Evolutionary conservation across 768 basidiomycete species (phyloP).

Genomic region (Auriscalpium microsporum): DNA sequence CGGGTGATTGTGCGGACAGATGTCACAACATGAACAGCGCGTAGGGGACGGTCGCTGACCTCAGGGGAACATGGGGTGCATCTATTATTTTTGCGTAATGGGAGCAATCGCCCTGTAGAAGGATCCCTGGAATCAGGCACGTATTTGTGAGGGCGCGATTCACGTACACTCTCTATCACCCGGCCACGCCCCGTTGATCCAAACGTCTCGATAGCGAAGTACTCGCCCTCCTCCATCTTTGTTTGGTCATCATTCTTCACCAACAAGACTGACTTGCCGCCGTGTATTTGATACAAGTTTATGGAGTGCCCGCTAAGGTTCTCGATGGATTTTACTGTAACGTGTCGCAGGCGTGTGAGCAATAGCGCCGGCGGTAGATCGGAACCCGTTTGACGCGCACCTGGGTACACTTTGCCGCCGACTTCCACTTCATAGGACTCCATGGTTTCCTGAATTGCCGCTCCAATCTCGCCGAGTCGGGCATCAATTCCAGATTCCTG

Average conservation of each 20-base stretch:
- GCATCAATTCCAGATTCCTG: constrained; percentile 97
- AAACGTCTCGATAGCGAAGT: constrained; percentile 98
- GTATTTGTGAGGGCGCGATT: constrained; percentile 8
- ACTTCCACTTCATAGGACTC: constrained; percentile 96
- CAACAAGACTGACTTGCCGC: constrained; percentile 83
- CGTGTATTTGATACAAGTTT: constrained; percentile 85
- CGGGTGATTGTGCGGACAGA: constrained; percentile 5
- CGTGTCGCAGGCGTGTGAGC: constrained; percentile 10
- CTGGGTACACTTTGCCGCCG: constrained; percentile 73
- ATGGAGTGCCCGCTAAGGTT: constrained; percentile 96
- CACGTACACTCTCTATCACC: constrained; percentile 67
- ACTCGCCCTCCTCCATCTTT: constrained; percentile 99
- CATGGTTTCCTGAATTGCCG: constrained; percentile 95
- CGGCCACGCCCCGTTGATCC: constrained; percentile 91
- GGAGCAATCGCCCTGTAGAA: constrained; percentile 75
- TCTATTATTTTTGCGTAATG: constrained; percentile 78
- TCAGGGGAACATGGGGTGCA: constrained; percentile 63
- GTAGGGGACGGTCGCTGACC: constrained; percentile 33
- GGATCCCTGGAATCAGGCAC: background rate
- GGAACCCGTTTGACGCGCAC: constrained; percentile 29
- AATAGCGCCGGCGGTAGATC: background rate
- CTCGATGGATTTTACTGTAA: constrained; percentile 80
- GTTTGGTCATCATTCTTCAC: constrained; percentile 85
- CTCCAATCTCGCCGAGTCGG: constrained; percentile 86
- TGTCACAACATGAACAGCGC: background rate